Percentiles rank a stretch among this genome's conserved stretches.
Conservation (phyloP, 2,329 filamentous ascomycete species). For the Fusarium globosum region DNA sequence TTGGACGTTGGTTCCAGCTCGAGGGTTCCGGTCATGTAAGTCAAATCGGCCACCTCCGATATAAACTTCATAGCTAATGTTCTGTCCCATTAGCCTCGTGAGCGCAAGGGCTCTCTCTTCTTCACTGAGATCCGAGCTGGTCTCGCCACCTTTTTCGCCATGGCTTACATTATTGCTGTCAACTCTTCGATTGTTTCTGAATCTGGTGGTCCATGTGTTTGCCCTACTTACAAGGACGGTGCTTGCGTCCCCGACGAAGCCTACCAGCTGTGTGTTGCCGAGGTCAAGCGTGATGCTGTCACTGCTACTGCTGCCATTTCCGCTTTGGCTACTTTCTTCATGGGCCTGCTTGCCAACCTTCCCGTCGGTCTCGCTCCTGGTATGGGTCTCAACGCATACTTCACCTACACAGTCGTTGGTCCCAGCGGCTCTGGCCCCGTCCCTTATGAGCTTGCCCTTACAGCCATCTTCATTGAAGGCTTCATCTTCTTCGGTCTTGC, state of each 20-base stretch:
- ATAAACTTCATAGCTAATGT: neutral
- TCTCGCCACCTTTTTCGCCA: slow-evolving; percentile 80
- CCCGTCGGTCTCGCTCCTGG: slow-evolving; percentile 56
- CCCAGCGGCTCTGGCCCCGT: slow-evolving; percentile 78
- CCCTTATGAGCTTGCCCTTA: slow-evolving; percentile 80
- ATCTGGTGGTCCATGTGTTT: slow-evolving; percentile 81
- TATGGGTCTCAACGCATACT: slow-evolving; percentile 83
- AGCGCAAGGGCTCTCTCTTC: slow-evolving; percentile 80
- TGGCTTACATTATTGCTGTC: slow-evolving; percentile 66
- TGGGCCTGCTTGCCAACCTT: slow-evolving; percentile 85
- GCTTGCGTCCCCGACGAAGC: slow-evolving; percentile 64
- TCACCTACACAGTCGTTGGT: slow-evolving; percentile 79
- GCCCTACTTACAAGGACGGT: slow-evolving; percentile 62
- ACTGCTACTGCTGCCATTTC: slow-evolving; percentile 88
- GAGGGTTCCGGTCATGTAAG: slow-evolving; percentile 86
- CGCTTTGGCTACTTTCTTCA: slow-evolving; percentile 81
- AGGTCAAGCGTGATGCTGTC: slow-evolving; percentile 80
- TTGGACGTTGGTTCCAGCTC: slow-evolving; percentile 81
- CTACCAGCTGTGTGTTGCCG: slow-evolving; percentile 72
- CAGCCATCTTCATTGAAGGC: slow-evolving; percentile 89
- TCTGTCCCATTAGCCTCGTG: slow-evolving; percentile 62
- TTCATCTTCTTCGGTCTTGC: slow-evolving; percentile 86
- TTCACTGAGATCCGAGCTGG: slow-evolving; percentile 87
- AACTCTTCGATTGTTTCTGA: slow-evolving; percentile 68
- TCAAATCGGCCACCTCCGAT: slow-evolving; percentile 35